Base-by-base conservation (phyloP, 306 rosid genomes). In the Inga leiocalycina region DNA sequence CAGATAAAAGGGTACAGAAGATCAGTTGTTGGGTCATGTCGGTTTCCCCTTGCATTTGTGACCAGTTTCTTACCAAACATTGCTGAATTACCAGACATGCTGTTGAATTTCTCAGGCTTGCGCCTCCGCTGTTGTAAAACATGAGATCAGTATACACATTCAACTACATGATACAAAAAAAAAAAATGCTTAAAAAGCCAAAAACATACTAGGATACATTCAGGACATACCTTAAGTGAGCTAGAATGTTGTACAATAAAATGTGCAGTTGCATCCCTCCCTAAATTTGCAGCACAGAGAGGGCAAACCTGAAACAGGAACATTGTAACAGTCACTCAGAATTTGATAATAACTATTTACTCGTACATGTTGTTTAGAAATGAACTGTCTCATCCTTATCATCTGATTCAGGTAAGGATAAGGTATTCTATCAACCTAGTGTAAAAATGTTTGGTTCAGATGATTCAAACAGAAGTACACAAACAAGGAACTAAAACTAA, bases 261-360 rank as follows among this genome's bases (percentile, higher is more conserved):
- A 90, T 94, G 97, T 27, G 86, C 86, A 77, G 85, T 75, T 68
- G 86, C 88, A 87, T 97, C 97, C 65, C 80, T 97, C 83, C 97
- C 98, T 19, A 92, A 81, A 84, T 84, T 88, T 62, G 88, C 94
- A 45, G 97, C 99, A 67, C 99, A 97, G 35, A 94, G 76, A 51
- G 99, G 99, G 84, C 99, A 97, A 87, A 97, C 94, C 99, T 97
- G 88, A 81, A 61, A 76, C 48, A 85, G 48, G 70, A 78, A 84
- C 56, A 80, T 59, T 35, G 45, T 54, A 88, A 80, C 76, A 76
- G 68, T 56, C 68, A 83, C 5, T 81, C 69, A 82, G 54, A 74
- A 82, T 81, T 72, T 81, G 84, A 57, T 20, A 51, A 78, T 71
- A 69, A 78, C 72, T 39, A 74, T 44, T 2, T 20, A 75, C 37